Percentiles rank a stretch among this genome's conserved stretches.
phyloP scores from a whole-genome alignment of 2,329 filamentous ascomycete genomes.

The Cytospora schulzeri region DNA sequence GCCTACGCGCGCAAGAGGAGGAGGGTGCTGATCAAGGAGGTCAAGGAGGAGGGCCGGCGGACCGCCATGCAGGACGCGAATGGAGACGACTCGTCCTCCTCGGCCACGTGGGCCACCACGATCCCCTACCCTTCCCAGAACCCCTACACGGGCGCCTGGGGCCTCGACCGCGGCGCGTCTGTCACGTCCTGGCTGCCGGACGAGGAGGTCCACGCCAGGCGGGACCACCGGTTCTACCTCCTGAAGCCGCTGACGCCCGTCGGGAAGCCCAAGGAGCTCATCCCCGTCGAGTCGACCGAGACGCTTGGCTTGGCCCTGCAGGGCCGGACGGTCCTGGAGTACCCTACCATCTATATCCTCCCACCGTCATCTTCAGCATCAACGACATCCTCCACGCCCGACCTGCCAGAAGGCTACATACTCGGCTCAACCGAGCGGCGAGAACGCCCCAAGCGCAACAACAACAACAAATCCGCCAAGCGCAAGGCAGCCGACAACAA shows the following conservation, averaged over 20 bases:
- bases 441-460: not conserved
- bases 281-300: conserved; percentile 52
- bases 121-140: conserved; percentile 33
- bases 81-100: not conserved
- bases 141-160: conserved; percentile 33
- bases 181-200: conserved; percentile 31
- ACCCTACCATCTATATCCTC: conserved; percentile 69
- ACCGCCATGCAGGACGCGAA: conserved; percentile 28
- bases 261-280: conserved; percentile 42
- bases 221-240: conserved; percentile 34
- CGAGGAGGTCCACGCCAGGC: conserved; percentile 23
- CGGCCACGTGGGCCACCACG: conserved; percentile 30
- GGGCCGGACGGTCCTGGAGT: conserved; percentile 67
- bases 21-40: conserved; percentile 22
- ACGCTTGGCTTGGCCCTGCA: conserved; percentile 56
- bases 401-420: conserved; percentile 32
- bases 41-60: conserved; percentile 21
- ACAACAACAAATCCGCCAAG: conserved; percentile 7
- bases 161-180: conserved; percentile 20
- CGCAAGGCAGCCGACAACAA: conserved; percentile 4
- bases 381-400: not conserved
- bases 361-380: conserved; percentile 28
- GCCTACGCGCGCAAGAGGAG: conserved; percentile 3
- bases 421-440: conserved; percentile 32
- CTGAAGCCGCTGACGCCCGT: conserved; percentile 27